These are phyloP conservation scores for Fonsecaea monophora DNA, from an alignment of 2,329 filamentous ascomycete species.

Conservation along the genomic window DNA sequence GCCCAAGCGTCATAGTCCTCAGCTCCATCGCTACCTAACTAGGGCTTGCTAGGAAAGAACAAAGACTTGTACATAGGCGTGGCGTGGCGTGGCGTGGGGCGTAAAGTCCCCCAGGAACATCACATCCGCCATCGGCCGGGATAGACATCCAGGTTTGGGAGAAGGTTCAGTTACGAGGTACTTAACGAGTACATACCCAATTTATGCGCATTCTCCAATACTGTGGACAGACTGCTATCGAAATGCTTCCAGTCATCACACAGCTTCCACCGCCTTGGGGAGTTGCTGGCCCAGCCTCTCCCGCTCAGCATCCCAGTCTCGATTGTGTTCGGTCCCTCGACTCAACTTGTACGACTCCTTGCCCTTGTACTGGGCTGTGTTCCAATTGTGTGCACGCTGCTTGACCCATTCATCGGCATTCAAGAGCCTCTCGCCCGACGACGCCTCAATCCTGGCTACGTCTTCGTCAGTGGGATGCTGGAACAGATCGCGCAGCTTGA, in stretches of 20 bases:
- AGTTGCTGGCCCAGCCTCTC: slow-evolving; percentile 1
- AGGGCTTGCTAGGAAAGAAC: no score
- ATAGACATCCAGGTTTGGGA: no score
- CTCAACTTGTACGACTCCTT: slow-evolving; percentile 27
- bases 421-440: slow-evolving; percentile 13
- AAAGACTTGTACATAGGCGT: no score
- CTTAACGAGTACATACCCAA: no score
- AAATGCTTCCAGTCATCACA: background rate
- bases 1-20: no score
- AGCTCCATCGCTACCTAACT: no score
- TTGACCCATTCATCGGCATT: slow-evolving; percentile 27
- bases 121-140: no score
- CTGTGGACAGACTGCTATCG: background rate
- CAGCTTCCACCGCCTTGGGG: slow-evolving; percentile 7
- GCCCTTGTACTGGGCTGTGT: slow-evolving; percentile 26
- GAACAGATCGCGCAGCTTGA: slow-evolving; percentile 23
- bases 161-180: no score
- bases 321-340: slow-evolving; percentile 26
- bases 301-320: slow-evolving; percentile 11
- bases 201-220: no score
- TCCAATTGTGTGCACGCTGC: slow-evolving; percentile 28
- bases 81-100: no score
- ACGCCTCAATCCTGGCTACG: slow-evolving; percentile 16
- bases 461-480: slow-evolving; percentile 19
- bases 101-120: no score